Evolutionary conservation across 257 asterid genomes (phyloP).

Genomic region (Capsicum chinense): DNA sequence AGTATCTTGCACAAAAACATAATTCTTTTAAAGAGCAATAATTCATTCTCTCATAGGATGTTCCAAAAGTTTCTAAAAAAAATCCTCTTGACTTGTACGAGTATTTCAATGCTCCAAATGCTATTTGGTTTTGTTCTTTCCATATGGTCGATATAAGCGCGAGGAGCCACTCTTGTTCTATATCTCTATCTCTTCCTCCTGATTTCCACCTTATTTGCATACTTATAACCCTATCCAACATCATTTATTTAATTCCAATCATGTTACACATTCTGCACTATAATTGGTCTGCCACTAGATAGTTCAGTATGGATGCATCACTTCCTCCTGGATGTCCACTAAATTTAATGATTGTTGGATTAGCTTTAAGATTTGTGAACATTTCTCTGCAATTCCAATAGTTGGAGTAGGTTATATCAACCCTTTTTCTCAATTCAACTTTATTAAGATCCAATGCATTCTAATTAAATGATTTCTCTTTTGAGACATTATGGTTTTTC

Average conservation of each 20-base stretch:
- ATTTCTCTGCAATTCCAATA: constrained; percentile 4
- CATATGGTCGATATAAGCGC: background rate
- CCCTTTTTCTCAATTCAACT: background rate
- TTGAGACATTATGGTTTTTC: background rate
- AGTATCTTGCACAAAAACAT: background rate
- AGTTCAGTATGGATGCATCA: constrained; percentile 18
- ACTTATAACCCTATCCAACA: background rate
- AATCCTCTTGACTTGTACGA: background rate
- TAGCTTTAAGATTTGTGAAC: background rate
- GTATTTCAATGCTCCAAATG: background rate
- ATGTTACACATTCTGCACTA: background rate
- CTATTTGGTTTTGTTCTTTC: constrained; percentile 21
- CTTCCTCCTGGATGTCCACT: background rate
- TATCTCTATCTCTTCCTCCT: background rate
- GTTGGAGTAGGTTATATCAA: background rate
- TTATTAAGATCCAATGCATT: background rate
- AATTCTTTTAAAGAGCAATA: background rate
- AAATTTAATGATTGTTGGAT: background rate
- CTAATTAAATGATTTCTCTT: background rate
- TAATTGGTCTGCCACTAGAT: background rate
- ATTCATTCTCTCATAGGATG: background rate
- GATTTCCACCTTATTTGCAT: background rate
- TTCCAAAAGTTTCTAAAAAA: background rate
- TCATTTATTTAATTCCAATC: background rate
- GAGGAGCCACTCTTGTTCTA: background rate